A percentile compares a stretch with the other conserved stretches of the same genome.
These are phyloP conservation scores for Phoma herbarum DNA, from an alignment of 2,329 filamentous ascomycete species.

Conservation along the genomic window DNA sequence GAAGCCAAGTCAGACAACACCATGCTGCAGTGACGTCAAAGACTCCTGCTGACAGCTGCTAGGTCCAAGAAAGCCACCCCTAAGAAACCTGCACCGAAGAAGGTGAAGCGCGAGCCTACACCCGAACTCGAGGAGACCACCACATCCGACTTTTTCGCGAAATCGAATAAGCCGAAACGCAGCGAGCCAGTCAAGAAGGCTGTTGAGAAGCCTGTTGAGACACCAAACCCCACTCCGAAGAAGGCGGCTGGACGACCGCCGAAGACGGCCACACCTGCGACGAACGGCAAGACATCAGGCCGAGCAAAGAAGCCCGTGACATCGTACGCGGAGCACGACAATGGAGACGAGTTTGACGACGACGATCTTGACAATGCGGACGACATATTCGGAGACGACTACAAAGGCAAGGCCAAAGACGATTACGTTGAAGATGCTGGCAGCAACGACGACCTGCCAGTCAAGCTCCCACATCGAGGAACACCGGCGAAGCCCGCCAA, in stretches of 20 bases:
- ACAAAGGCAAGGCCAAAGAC: slow-evolving; percentile 69
- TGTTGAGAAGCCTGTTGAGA: slow-evolving; percentile 35
- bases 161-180: slow-evolving; percentile 64
- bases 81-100: slow-evolving; percentile 68
- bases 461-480: slow-evolving; percentile 44
- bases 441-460: slow-evolving; percentile 42
- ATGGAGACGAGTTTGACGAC: slow-evolving; percentile 61
- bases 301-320: slow-evolving; percentile 56
- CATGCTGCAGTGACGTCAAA: slow-evolving; percentile 13
- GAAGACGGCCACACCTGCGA: slow-evolving; percentile 46
- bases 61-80: slow-evolving; percentile 56
- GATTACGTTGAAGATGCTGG: slow-evolving; percentile 70
- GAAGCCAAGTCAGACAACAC: slow-evolving; percentile 42
- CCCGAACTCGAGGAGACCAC: slow-evolving; percentile 66
- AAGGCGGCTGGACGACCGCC: slow-evolving; percentile 45
- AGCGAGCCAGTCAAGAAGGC: slow-evolving; percentile 53
- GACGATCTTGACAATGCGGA: slow-evolving; percentile 68
- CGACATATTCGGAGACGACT: slow-evolving; percentile 82
- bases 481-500: slow-evolving; percentile 54
- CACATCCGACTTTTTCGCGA: slow-evolving; percentile 70
- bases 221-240: slow-evolving; percentile 48
- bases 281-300: slow-evolving; percentile 49
- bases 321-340: slow-evolving; percentile 65
- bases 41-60: slow-evolving; percentile 31
- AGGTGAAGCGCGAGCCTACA: slow-evolving; percentile 59